These are phyloP conservation scores for Lolium rigidum DNA, from an alignment of 176 grass and related monocot genomes.

Conservation along the genomic window DNA sequence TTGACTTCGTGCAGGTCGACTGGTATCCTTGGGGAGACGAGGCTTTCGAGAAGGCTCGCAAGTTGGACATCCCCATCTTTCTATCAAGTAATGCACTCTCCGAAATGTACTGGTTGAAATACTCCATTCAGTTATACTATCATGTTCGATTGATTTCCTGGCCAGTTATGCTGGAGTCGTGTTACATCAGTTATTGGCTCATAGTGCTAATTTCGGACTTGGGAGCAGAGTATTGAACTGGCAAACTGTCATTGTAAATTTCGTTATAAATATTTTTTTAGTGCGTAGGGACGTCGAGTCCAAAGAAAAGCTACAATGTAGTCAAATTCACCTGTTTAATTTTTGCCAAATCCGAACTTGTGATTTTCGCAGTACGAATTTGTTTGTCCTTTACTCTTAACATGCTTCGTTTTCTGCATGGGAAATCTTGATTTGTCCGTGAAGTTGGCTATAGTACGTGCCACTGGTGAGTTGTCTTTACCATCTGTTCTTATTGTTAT, in stretches of 20 bases:
- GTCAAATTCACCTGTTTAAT: neutral
- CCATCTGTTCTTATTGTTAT: neutral
- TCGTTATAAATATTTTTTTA: neutral
- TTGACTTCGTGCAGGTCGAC: constrained; percentile 68
- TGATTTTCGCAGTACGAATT: neutral
- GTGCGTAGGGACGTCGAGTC: neutral
- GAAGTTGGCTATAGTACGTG: constrained; percentile 99
- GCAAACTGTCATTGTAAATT: neutral
- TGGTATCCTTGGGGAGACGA: constrained; percentile 99
- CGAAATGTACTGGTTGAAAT: neutral
- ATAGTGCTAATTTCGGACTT: neutral
- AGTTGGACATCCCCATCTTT: constrained; percentile 82
- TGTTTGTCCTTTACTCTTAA: constrained; percentile 12
- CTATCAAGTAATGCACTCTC: constrained; percentile 68
- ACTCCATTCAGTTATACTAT: neutral
- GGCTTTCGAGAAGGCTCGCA: constrained; percentile 89
- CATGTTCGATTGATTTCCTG: neutral
- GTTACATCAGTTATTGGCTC: neutral
- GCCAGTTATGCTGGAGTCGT: neutral
- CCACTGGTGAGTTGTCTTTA: constrained; percentile 68
- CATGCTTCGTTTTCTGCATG: constrained; percentile 30
- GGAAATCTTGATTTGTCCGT: constrained; percentile 18
- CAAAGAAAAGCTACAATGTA: neutral
- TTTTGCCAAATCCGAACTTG: neutral
- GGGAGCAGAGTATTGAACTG: neutral